Conservation (phyloP, 2,329 filamentous ascomycete species). For the Emmonsiellopsis sp. region DNA sequence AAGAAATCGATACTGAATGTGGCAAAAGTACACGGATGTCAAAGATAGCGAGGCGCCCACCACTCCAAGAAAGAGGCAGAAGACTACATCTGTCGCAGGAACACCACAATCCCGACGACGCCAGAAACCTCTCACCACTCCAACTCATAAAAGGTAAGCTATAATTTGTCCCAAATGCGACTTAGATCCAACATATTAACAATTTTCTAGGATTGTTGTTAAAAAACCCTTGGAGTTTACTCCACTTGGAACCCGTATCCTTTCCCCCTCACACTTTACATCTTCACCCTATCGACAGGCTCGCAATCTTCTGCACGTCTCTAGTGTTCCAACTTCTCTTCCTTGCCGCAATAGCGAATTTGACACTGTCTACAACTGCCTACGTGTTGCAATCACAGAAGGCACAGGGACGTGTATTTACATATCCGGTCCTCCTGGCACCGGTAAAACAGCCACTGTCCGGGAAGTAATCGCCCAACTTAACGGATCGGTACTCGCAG, state of each 20-base stretch:
- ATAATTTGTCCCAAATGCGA: background rate
- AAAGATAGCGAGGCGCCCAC: constrained; percentile 25
- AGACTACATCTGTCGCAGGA: constrained; percentile 34
- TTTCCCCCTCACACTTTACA: constrained; percentile 65
- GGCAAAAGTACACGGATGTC: constrained; percentile 18
- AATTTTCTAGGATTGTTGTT: constrained; percentile 47
- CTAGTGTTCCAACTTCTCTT: constrained; percentile 77
- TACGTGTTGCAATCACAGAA: constrained; percentile 88
- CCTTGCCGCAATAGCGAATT: constrained; percentile 93
- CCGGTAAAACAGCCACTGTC: constrained; percentile 94
- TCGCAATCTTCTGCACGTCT: constrained; percentile 80
- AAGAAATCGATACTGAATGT: background rate
- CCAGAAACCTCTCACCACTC: constrained; percentile 45
- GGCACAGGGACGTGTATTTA: constrained; percentile 95
- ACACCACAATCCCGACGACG: constrained; percentile 35
- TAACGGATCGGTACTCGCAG: constrained; percentile 74
- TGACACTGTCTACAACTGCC: constrained; percentile 79
- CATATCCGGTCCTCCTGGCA: constrained; percentile 96
- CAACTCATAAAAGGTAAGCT: constrained; percentile 51
- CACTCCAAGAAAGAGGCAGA: constrained; percentile 51
- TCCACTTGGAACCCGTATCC: constrained; percentile 75
- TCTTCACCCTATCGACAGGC: constrained; percentile 88
- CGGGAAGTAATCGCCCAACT: constrained; percentile 86
- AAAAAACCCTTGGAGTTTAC: constrained; percentile 94
- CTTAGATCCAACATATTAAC: background rate